Base-by-base conservation (phyloP, 371 early-diverging fungal species). In the Smittium mucronatum region DNA sequence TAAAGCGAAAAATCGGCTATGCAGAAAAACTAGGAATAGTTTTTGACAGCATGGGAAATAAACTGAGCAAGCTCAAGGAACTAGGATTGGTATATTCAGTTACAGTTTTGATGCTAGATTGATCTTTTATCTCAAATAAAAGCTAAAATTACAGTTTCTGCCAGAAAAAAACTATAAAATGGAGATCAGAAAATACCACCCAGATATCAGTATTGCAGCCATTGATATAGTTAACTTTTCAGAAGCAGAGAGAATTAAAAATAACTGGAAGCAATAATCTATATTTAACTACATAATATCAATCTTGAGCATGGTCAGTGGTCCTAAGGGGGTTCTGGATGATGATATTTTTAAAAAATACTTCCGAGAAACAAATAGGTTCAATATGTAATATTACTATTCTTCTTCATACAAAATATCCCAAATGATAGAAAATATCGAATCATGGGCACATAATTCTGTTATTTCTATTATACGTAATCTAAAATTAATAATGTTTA, bases 91-190 rank as follows among this genome's bases (percentile, higher is more conserved):
- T 2, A 64, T 17, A 64, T 28, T 15, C 16, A 15, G 64, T 26
- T 31, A 29, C 33, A 21, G 8, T 2, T 33, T 29, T 64, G 8
- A 64, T 64, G 15, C 25, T 36, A 29, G 31, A 33, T 31, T 21
- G 26, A 31, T 26, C 2, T 26, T 31, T 33, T 34, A 64, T 15
- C 33, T 5, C 33, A 36, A 36, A 33, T 31, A 15, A 31, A 64
- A 21, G 31, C 17, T 31, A 64, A 64, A 33, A 31, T 31, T 64
- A 64, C 36, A 34, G 36, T 33, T 21, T 21, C 31, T 31, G 8
- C 26, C 33, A 64, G 64, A 17, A 15, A 31, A 64, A 64, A 31
- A 31, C 8, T 64, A 64, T 64, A 15, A 26, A 64, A 36, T 64
- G 32, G 26, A 26, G 33, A 15, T 33, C 2, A 36, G 17, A 33